A percentile compares a stretch with the other conserved stretches of the same genome.
These are phyloP conservation scores for Rhizopus sp. DNA, from an alignment of 371 early-diverging fungal genomes.

Conservation along the genomic window DNA sequence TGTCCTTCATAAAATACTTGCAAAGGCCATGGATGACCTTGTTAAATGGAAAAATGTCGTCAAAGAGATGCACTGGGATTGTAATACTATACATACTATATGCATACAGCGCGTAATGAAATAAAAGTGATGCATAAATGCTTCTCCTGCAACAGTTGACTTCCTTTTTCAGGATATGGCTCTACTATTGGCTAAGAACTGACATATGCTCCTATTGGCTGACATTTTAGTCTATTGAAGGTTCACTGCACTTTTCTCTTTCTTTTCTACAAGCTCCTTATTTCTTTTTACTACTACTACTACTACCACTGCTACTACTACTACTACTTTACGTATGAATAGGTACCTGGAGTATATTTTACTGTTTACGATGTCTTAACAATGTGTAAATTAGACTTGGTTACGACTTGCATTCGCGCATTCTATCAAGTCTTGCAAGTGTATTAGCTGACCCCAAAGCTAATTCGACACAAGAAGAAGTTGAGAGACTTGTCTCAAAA, in stretches of 20 bases:
- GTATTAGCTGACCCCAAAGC: slow-evolving; percentile 51
- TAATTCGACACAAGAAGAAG: slow-evolving; percentile 35
- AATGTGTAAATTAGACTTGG: slow-evolving; percentile 26
- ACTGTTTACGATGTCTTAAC: background rate
- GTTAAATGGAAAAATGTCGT: too few species aligned
- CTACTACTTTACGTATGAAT: background rate
- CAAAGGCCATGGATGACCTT: too few species aligned
- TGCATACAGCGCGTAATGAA: too few species aligned
- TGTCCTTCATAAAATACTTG: too few species aligned
- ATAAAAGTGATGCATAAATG: too few species aligned
- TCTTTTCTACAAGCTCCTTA: background rate
- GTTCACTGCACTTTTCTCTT: background rate
- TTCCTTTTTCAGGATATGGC: too few species aligned
- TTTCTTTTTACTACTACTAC: background rate
- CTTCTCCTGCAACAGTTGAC: too few species aligned
- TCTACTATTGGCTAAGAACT: too few species aligned
- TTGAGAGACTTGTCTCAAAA: slow-evolving; percentile 36
- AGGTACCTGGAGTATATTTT: background rate
- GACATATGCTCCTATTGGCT: too few species aligned
- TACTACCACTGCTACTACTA: too few species aligned
- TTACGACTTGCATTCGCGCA: slow-evolving; percentile 58
- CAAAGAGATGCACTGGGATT: too few species aligned
- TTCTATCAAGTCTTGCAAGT: slow-evolving; percentile 59
- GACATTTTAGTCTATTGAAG: background rate
- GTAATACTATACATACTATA: too few species aligned